Evolutionary conservation across 257 asterid genomes (phyloP).

Genomic region (Oldenlandia corymbosa): DNA sequence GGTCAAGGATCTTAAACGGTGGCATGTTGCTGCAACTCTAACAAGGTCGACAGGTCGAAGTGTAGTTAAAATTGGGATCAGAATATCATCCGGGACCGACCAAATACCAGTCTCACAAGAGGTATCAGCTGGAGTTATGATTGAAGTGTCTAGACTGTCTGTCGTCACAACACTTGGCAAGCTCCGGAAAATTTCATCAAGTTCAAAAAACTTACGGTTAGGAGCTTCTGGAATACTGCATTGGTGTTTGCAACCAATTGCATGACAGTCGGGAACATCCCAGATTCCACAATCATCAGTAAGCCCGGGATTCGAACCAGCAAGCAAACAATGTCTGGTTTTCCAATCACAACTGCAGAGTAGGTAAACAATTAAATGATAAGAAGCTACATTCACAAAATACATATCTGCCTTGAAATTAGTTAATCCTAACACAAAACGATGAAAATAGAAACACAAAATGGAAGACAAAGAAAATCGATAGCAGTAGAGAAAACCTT

Average conservation of each 20-base stretch:
- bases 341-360: slow-evolving; percentile 86
- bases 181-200: slow-evolving; percentile 82
- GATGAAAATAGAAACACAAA: not conserved
- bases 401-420: not conserved
- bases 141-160: slow-evolving; percentile 37
- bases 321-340: slow-evolving; percentile 55
- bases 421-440: not conserved
- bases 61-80: slow-evolving; percentile 51
- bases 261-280: slow-evolving; percentile 75
- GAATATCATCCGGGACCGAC: slow-evolving; percentile 66
- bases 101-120: slow-evolving; percentile 54
- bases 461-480: not conserved
- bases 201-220: slow-evolving; percentile 71
- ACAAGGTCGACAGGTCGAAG: slow-evolving; percentile 67
- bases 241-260: slow-evolving; percentile 52
- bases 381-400: slow-evolving; percentile 8
- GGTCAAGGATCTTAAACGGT: slow-evolving; percentile 62
- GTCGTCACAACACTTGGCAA: slow-evolving; percentile 58
- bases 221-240: slow-evolving; percentile 60
- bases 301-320: slow-evolving; percentile 28
- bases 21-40: slow-evolving; percentile 72
- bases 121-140: slow-evolving; percentile 46
- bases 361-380: slow-evolving; percentile 23
- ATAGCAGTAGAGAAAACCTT: slow-evolving; percentile 35
- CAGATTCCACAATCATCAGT: slow-evolving; percentile 43